Evolutionary conservation across 2,329 filamentous ascomycete species (phyloP), one percentile per base, ranked within the genome.

Genomic region (Xylariaceae sp.): DNA sequence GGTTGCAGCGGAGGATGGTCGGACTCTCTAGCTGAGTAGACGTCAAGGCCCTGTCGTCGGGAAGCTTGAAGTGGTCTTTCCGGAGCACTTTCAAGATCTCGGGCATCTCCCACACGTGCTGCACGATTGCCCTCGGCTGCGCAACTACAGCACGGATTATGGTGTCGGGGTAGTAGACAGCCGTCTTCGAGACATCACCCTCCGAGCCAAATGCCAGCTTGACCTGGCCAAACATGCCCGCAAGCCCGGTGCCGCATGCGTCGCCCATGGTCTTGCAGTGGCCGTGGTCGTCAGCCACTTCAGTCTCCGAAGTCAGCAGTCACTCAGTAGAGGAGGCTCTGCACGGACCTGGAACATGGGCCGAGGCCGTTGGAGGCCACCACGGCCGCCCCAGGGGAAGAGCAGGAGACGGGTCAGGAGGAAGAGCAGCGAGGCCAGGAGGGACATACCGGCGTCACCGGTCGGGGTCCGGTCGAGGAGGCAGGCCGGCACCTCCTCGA

Each of bases 141-240:
- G n/a, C n/a, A n/a, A n/a, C n/a, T n/a, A n/a, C n/a, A n/a, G n/a
- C n/a, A n/a, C n/a, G n/a, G n/a, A n/a, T n/a, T n/a, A n/a, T n/a
- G n/a, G n/a, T n/a, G n/a, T n/a, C n/a, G n/a, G n/a, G n/a, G n/a
- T n/a, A n/a, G n/a, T 22, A 23, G 32, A 12, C 22, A 18, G 5
- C 15, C 25, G 61, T 47, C 12, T 40, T 50, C 80, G 85, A 85
- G 43, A 84, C 70, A 3, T 80, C 80, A 2, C 83, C 77, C 5
- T 76, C 75, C 46, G 77, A 81, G 18, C 79, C 79, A 41, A 86
- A 78, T 11, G 83, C 62, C 56, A 83, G 79, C 2, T 80, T 80
- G 2, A 80, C 75, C 54, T 85, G 79, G 47, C 83, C 80, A 18
- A 86, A 58, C 55, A 86, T 80, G 13, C 80, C 79, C 3, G 80